Conservation (phyloP, 2,329 filamentous ascomycete genomes). For the Cladobotryum protrusum region DNA sequence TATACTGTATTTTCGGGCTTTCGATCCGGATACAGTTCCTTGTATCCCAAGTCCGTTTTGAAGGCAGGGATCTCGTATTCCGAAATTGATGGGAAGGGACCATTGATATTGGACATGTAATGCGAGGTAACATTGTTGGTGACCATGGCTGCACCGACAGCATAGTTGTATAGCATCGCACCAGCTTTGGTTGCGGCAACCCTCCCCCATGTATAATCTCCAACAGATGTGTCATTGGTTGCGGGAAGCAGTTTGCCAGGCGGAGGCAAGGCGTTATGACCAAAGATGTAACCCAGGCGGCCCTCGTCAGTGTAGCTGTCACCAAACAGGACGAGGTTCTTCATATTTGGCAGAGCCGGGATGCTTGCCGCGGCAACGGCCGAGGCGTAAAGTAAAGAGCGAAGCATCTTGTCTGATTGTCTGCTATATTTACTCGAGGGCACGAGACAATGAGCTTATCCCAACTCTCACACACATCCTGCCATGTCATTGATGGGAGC, state of each 20-base stretch:
- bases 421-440: too few species aligned
- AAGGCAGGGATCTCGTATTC: conserved; percentile 57
- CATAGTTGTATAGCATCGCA: conserved; percentile 59
- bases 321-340: conserved; percentile 63
- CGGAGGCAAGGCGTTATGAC: conserved; percentile 56
- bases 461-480: too few species aligned
- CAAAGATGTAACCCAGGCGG: conserved; percentile 57
- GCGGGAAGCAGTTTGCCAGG: conserved; percentile 44
- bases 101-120: conserved; percentile 28
- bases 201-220: conserved; percentile 64
- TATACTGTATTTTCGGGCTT: conserved; percentile 60
- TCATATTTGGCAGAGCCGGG: conserved; percentile 2
- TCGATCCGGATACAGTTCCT: conserved; percentile 34
- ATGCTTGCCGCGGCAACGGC: conserved; percentile 1
- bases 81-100: conserved; percentile 50
- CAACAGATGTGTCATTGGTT: conserved; percentile 51
- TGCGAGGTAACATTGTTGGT: conserved; percentile 52
- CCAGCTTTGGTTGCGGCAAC: conserved; percentile 56
- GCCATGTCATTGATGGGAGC: too few species aligned
- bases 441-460: too few species aligned
- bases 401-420: conserved; percentile 1
- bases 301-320: conserved; percentile 74
- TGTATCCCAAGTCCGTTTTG: conserved; percentile 38
- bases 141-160: conserved; percentile 66
- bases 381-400: background rate